Conservation (phyloP, 202 grass and related monocot species). For the Musa balbisiana region DNA sequence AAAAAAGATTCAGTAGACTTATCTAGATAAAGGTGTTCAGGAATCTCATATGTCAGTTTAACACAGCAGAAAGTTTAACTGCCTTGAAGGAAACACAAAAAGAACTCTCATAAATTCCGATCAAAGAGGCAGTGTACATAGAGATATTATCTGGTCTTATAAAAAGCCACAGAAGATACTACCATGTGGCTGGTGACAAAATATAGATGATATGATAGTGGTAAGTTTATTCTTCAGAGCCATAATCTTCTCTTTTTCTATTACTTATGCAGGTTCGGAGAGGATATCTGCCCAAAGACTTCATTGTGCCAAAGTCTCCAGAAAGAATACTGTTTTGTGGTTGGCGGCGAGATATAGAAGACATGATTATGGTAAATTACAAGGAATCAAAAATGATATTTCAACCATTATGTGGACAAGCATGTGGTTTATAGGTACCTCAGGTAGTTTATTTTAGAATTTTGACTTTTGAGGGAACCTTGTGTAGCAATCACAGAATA, state of each 20-base stretch:
- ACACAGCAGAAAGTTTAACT: conserved; percentile 35
- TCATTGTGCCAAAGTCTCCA: conserved; percentile 68
- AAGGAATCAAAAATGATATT: conserved; percentile 33
- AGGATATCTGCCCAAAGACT: conserved; percentile 75
- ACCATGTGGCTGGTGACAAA: conserved; percentile 77
- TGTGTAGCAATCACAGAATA: background rate
- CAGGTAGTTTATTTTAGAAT: background rate
- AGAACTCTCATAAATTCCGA: conserved; percentile 50
- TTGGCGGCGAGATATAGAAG: conserved; percentile 84
- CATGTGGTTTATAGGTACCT: conserved; percentile 4
- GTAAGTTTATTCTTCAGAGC: conserved; percentile 54
- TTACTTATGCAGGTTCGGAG: conserved; percentile 58
- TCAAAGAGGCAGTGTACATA: conserved; percentile 73
- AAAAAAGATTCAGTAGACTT: background rate
- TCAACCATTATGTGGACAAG: conserved; percentile 13
- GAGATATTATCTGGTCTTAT: conserved; percentile 54
- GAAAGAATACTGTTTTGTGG: conserved; percentile 93
- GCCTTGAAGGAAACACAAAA: conserved; percentile 26
- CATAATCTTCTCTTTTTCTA: conserved; percentile 50
- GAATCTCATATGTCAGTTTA: conserved; percentile 23
- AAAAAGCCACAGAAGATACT: conserved; percentile 81
- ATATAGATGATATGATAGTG: conserved; percentile 91
- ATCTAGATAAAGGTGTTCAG: background rate
- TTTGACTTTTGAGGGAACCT: background rate
- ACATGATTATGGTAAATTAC: conserved; percentile 91